A percentile compares a stretch with the other conserved stretches of the same genome.
phyloP scores from a whole-genome alignment of 768 basidiomycete species.

The Pleurotus sapidus region DNA sequence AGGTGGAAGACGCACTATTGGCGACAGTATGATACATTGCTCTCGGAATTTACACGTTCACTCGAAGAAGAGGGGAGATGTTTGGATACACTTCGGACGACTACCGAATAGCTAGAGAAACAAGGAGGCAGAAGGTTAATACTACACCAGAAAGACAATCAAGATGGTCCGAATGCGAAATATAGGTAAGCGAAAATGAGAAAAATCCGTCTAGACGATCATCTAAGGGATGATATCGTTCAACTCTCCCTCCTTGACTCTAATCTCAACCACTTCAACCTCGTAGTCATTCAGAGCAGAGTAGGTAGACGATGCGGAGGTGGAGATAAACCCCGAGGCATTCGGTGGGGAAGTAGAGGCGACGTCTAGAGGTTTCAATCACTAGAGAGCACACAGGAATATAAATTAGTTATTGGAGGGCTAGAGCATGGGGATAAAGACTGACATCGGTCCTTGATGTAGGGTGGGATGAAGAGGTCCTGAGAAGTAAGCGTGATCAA shows the following conservation, averaged over 20 bases:
- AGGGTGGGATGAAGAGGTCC: conserved; percentile 87
- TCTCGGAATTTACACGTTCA: not conserved
- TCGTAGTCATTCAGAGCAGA: conserved; percentile 73
- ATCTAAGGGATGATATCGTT: conserved; percentile 68
- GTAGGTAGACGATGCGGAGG: conserved; percentile 65
- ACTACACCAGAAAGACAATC: not conserved
- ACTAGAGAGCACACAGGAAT: not conserved
- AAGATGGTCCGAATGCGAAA: not conserved
- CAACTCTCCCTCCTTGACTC: conserved; percentile 76
- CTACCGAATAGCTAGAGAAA: not conserved
- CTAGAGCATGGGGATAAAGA: conserved; percentile 12
- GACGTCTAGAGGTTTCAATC: conserved; percentile 47
- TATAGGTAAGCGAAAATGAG: not conserved
- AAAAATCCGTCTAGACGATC: conserved; percentile 48
- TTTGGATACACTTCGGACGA: not conserved
- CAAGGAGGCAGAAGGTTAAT: not conserved
- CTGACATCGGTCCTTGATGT: conserved; percentile 89
- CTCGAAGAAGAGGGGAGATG: not conserved
- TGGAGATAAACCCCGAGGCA: conserved; percentile 61
- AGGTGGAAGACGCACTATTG: conserved; percentile 66
- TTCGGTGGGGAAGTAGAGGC: conserved; percentile 82
- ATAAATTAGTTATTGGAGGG: conserved; percentile 7
- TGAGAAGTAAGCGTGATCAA: conserved; percentile 22
- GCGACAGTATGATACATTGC: conserved; percentile 36
- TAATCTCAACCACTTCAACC: conserved; percentile 85